Evolutionary conservation across 2,329 filamentous ascomycete species (phyloP).

Genomic region (Truncatella angustata): DNA sequence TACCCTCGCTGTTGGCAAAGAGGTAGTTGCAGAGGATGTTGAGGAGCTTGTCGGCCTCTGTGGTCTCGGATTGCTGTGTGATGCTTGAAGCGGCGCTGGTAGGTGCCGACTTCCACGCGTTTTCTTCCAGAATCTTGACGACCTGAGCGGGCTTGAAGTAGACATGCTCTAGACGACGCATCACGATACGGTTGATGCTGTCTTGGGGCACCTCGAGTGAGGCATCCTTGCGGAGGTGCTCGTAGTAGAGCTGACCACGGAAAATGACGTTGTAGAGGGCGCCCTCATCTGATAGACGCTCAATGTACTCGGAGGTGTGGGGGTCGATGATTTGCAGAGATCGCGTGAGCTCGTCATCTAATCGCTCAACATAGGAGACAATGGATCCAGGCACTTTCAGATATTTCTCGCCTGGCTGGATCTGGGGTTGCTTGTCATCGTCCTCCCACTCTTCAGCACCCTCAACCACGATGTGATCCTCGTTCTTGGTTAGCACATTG

Average conservation of each 20-base stretch:
- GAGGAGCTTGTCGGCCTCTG: constrained; percentile 74
- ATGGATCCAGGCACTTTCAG: constrained; percentile 93
- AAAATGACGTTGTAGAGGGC: constrained; percentile 90
- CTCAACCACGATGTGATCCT: constrained; percentile 83
- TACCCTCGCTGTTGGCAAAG: constrained; percentile 91
- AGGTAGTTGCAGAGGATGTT: constrained; percentile 91
- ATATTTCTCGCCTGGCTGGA: constrained; percentile 71
- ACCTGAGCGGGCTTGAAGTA: constrained; percentile 99
- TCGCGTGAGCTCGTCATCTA: constrained; percentile 95
- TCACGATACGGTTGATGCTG: constrained; percentile 85
- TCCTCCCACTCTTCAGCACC: constrained; percentile 98
- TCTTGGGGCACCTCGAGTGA: constrained; percentile 78
- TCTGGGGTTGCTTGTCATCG: constrained; percentile 84
- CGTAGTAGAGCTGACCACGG: constrained; percentile 83
- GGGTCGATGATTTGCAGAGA: constrained; percentile 98
- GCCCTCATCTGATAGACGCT: constrained; percentile 87
- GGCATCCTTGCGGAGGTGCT: constrained; percentile 69
- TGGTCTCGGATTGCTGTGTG: constrained; percentile 67
- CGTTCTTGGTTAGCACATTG: constrained; percentile 73
- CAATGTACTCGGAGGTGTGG: constrained; percentile 98
- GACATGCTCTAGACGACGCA: constrained; percentile 92
- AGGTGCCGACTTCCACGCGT: constrained; percentile 82
- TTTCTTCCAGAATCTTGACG: constrained; percentile 89
- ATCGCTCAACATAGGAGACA: constrained; percentile 88
- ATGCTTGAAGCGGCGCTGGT: constrained; percentile 71